Base-by-base conservation (phyloP, 345 rosid genomes). In the Passiflora organensis region DNA sequence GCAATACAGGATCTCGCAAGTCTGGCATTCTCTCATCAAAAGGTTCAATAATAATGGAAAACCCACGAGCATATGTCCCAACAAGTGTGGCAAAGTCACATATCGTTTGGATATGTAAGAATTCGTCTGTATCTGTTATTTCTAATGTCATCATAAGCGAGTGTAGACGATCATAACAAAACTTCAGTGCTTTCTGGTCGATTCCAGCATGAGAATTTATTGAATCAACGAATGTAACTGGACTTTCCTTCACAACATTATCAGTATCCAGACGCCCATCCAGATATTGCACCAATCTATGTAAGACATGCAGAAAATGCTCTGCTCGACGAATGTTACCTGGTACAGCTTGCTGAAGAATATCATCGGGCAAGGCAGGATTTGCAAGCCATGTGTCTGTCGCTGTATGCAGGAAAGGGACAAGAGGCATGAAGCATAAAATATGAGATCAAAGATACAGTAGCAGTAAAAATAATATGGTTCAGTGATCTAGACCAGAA, bases 1-100 rank as follows among this genome's bases (percentile, higher is more conserved):
- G 97, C 83, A 89, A 65, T 36, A 93, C 84, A 58, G 99, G 99
- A 62, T 93, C 99, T 59, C 85, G 94, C 77, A 93, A 85, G 70
- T 86, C 89, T 32, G 99, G 94, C 99, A 93, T 89, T 71, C 99
- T 93, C 56, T 89, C 99, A 67, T 89, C 97, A 64, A 79, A 86
- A 67, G 99, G 99, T 74, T 89, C 97, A 28, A 89, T 82, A 62
- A 93, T 89, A 59, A 93, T 93, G 53, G 97, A 89, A 72, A 93
- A 93, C 11, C 95, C 99, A 58, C 94, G 77, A 16, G 86, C 74
- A 68, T 93, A 93, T 25, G 95, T 82, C 59, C 97, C 97, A 51
- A 93, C 83, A 59, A 93, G 94, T 51, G 99, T 93, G 60, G 99
- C 95, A 72, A 93, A 89, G 72, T 93, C 94, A 51, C 99, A 93